phyloP scores from a whole-genome alignment of 768 basidiomycete species.

The Leucosporidium scottii region DNA sequence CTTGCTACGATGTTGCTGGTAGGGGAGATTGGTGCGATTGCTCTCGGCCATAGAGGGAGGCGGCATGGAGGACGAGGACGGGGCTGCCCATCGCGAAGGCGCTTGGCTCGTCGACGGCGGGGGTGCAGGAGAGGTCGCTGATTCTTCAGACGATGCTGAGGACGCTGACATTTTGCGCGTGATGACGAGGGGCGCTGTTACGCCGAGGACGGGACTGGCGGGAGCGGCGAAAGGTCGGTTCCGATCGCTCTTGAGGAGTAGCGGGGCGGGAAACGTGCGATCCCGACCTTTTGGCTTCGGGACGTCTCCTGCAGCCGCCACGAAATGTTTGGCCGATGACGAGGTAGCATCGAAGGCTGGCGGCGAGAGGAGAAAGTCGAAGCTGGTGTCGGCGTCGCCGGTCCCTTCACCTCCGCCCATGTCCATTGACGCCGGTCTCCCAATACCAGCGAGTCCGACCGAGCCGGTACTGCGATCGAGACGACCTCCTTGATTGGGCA shows the following conservation, averaged over 20 bases:
- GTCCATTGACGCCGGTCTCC: constrained; percentile 5
- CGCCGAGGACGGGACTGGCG: constrained; percentile 4
- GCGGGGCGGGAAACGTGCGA: constrained; percentile 29
- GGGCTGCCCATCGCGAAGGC: background rate
- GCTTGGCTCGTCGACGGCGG: background rate
- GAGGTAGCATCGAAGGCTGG: constrained; percentile 4
- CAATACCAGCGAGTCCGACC: background rate
- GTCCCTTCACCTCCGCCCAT: background rate
- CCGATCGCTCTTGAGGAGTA: constrained; percentile 21
- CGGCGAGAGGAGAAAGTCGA: constrained; percentile 22
- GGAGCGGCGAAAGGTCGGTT: constrained; percentile 1
- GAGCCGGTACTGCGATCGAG: background rate
- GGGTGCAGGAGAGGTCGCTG: no score
- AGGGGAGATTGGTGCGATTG: constrained; percentile 1
- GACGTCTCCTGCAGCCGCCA: background rate
- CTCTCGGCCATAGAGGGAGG: background rate
- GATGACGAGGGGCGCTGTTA: constrained; percentile 10
- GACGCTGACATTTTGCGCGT: constrained; percentile 16
- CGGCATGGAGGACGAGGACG: background rate
- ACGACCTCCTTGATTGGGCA: no score
- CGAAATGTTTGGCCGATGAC: background rate
- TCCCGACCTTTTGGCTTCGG: background rate
- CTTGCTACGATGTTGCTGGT: constrained; percentile 22
- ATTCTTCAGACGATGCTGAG: no score
- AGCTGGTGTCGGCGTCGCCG: background rate